phyloP scores from a whole-genome alignment of 176 grass and related monocot species.

The Neostapfia colusana region DNA sequence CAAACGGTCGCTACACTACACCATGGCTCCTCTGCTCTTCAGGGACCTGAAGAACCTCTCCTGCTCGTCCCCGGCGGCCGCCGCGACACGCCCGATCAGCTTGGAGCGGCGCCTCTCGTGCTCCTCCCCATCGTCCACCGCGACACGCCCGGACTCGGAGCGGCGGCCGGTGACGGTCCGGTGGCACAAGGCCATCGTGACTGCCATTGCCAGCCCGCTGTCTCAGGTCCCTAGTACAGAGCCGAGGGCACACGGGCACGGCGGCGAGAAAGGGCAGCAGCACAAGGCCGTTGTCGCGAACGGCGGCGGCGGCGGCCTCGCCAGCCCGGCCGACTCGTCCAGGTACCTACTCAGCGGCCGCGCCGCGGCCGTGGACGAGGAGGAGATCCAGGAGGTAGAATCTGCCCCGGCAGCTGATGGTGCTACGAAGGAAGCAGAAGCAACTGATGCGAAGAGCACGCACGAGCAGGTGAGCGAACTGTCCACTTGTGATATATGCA shows the following conservation, averaged over 20 bases:
- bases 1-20: no score
- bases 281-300: conserved; percentile 17
- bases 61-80: conserved; percentile 62
- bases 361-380: background rate
- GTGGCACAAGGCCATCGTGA: conserved; percentile 32
- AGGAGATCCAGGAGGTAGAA: conserved; percentile 50
- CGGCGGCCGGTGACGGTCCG: conserved; percentile 54
- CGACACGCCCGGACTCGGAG: conserved; percentile 64
- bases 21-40: conserved; percentile 70
- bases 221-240: conserved; percentile 25
- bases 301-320: conserved; percentile 34
- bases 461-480: conserved; percentile 48
- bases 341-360: conserved; percentile 47
- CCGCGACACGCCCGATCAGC: conserved; percentile 64
- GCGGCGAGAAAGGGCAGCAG: conserved; percentile 37
- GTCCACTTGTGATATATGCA: background rate
- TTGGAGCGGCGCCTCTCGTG: conserved; percentile 68
- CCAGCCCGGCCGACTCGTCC: conserved; percentile 50
- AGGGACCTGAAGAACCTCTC: conserved; percentile 68
- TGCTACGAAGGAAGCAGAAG: conserved; percentile 18
- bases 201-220: conserved; percentile 31
- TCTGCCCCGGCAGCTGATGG: background rate
- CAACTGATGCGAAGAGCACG: conserved; percentile 25
- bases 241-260: conserved; percentile 34
- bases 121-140: conserved; percentile 60